phyloP scores from a whole-genome alignment of 2,329 filamentous ascomycete genomes.

The Xylaria digitata region DNA sequence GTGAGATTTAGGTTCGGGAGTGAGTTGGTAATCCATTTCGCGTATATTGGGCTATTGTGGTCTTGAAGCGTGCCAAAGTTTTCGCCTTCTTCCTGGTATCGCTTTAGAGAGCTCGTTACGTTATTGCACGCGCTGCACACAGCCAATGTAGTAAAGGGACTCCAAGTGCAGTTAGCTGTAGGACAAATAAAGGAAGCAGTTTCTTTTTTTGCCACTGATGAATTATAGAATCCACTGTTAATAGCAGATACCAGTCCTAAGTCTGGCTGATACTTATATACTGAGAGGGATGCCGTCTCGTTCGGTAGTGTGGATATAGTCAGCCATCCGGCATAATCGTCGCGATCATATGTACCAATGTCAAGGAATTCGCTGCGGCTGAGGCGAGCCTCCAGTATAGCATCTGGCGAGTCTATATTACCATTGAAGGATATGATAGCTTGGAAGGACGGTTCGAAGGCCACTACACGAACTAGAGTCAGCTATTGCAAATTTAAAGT shows the following conservation, averaged over 20 bases:
- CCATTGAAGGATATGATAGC: conserved; percentile 19
- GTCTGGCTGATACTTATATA: neutral
- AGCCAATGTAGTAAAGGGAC: conserved; percentile 37
- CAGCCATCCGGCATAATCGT: neutral
- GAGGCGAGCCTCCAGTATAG: too few relatives aligned
- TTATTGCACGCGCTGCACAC: conserved; percentile 43
- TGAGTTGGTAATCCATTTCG: too few relatives aligned
- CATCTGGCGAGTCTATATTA: neutral
- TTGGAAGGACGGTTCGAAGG: conserved; percentile 21
- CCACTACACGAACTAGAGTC: too few relatives aligned
- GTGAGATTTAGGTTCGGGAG: too few relatives aligned
- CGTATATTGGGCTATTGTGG: too few relatives aligned
- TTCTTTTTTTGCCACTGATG: too few relatives aligned
- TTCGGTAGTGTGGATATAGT: too few relatives aligned
- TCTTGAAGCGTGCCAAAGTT: too few relatives aligned
- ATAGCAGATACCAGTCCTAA: neutral
- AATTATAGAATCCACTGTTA: conserved; percentile 5
- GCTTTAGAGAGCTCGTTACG: conserved; percentile 26
- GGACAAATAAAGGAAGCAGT: conserved; percentile 40
- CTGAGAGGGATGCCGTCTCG: too few relatives aligned
- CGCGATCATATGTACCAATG: neutral
- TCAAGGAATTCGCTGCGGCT: conserved; percentile 5
- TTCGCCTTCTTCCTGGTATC: too few relatives aligned
- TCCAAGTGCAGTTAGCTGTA: conserved; percentile 45
- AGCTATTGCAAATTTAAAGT: too few relatives aligned